Conservation (phyloP, 176 grass and related monocot species). For the Ensete glaucum region DNA sequence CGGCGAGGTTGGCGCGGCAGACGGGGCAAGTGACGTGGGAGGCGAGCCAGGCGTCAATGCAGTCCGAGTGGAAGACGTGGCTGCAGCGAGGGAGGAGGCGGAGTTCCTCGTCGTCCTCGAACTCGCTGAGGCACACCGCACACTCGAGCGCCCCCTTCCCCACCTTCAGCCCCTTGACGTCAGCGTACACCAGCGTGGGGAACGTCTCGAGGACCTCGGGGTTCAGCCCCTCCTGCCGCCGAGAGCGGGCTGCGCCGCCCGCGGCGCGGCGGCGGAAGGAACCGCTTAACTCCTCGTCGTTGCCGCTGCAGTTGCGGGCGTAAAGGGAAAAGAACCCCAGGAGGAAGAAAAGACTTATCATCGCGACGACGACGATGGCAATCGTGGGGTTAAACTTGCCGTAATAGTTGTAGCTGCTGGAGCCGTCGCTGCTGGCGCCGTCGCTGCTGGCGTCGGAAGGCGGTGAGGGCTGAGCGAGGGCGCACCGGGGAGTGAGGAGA, state of each 20-base stretch:
- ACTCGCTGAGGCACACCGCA: slow-evolving; percentile 92
- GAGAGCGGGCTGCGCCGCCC: slow-evolving; percentile 10
- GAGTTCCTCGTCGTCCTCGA: slow-evolving; percentile 80
- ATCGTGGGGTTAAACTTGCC: slow-evolving; percentile 53
- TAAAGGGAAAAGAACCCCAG: slow-evolving; percentile 85
- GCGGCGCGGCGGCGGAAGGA: neutral
- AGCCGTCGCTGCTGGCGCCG: neutral
- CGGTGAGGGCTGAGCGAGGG: neutral
- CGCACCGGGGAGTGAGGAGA: slow-evolving; percentile 1
- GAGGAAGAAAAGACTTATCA: slow-evolving; percentile 75
- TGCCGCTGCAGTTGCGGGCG: slow-evolving; percentile 53
- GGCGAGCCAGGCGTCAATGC: slow-evolving; percentile 79
- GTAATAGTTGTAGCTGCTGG: neutral
- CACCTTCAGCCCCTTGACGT: slow-evolving; percentile 71
- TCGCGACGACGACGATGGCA: slow-evolving; percentile 60
- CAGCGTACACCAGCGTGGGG: slow-evolving; percentile 72
- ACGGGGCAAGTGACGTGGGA: slow-evolving; percentile 83
- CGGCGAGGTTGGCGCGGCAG: slow-evolving; percentile 61
- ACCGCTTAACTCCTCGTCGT: neutral
- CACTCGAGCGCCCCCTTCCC: slow-evolving; percentile 73
- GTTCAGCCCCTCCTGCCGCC: slow-evolving; percentile 50
- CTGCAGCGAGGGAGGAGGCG: slow-evolving; percentile 72
- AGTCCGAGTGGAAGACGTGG: slow-evolving; percentile 87
- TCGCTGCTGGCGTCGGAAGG: neutral
- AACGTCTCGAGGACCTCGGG: slow-evolving; percentile 40